Evolutionary conservation across 768 basidiomycete genomes (phyloP), one percentile per base, ranked within the genome.

Genomic region (Lyophyllum decastes): DNA sequence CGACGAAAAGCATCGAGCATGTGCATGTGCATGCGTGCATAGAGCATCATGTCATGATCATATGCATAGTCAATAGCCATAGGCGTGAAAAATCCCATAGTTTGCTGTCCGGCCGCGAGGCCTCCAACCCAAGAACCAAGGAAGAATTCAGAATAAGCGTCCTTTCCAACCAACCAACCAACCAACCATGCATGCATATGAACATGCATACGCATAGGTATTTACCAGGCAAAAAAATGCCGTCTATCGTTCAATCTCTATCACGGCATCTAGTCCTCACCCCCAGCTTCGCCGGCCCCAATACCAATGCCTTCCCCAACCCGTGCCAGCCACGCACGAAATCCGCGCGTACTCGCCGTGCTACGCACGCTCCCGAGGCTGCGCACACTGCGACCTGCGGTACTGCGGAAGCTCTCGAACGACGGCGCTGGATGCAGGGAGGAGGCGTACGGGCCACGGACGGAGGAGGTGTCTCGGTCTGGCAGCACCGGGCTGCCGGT

Each of bases 331-430:
- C 78, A 80, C 24, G 73, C 69, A 52, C 74, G 74, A 63, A 81
- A 70, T 10, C 75, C 72, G 12, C 75, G 66, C 1, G 70, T 70
- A 56, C 73, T 77, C 8, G 72, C 68, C 17, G 72, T 72, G 63
- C 79, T 80, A 63, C 74, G 76, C 45, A 76, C 68, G 55, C 78
- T 79, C 52, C 73, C 75, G 30, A 78, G 63, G 57, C 80, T 79
- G 46, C 74, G 72, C 48, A 77, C 72, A 54, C 80, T 81, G 59
- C 75, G 68, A n/a, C 73, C 71, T 17, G 72, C 77, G 8, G 67
- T 64, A 53, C 79, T 82, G 30, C 76, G 74, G 63, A 81, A 78
- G 63, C 78, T 81, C 65, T 83, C 82, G 51, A 76, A 67, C 2
- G 80, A 80, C 6, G 80, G 74, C 12, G 73, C 72, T 22, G 65